Percentiles rank a stretch among this genome's conserved stretches.
Conservation (phyloP, 768 basidiomycete species). For the Amanita phalloides region DNA sequence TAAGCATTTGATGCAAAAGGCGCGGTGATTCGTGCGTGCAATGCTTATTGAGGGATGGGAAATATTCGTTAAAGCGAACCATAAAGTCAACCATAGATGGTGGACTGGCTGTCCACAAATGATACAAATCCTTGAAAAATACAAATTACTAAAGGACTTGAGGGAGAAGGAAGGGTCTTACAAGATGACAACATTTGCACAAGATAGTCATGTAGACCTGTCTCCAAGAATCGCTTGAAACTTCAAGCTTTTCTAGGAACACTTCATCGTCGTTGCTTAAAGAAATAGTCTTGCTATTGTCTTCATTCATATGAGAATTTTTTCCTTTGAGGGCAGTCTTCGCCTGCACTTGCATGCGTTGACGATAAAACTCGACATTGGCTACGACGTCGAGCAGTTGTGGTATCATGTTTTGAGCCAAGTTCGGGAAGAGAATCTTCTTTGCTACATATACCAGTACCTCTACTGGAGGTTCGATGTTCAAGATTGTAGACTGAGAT, state of each 20-base stretch:
- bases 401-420: slow-evolving; percentile 6
- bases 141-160: not conserved
- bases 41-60: slow-evolving; percentile 19
- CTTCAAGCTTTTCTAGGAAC: slow-evolving; percentile 12
- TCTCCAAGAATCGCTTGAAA: slow-evolving; percentile 12
- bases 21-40: slow-evolving; percentile 11
- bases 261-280: slow-evolving; percentile 10
- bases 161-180: slow-evolving; percentile 10
- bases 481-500: slow-evolving; percentile 13
- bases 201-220: slow-evolving; percentile 22
- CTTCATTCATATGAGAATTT: slow-evolving; percentile 13
- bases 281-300: not conserved
- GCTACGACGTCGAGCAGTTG: slow-evolving; percentile 9
- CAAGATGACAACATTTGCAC: slow-evolving; percentile 16
- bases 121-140: slow-evolving; percentile 20
- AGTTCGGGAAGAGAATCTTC: slow-evolving; percentile 1
- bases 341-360: slow-evolving; percentile 4
- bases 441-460: slow-evolving; percentile 3
- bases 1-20: slow-evolving; percentile 18
- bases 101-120: slow-evolving; percentile 17
- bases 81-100: slow-evolving; percentile 22
- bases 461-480: slow-evolving; percentile 10
- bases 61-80: slow-evolving; percentile 31
- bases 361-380: slow-evolving; percentile 7
- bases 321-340: slow-evolving; percentile 11